Evolutionary conservation across 495 filamentous ascomycete genomes (phyloP).

Genomic region (Pseudevernia furfuracea): DNA sequence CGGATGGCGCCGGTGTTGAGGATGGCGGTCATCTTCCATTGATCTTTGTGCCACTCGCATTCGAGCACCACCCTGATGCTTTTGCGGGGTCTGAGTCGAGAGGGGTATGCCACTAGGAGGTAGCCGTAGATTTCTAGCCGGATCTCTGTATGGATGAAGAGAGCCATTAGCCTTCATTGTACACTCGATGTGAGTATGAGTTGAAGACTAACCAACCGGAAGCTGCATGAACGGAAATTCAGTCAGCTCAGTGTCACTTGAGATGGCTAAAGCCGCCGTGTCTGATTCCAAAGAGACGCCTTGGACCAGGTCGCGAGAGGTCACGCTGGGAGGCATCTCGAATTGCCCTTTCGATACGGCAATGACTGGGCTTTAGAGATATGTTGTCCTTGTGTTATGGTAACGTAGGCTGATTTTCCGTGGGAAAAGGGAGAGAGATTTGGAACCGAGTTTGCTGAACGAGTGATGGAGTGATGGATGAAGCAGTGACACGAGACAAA

Average conservation of each 20-base stretch:
- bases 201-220: not conserved
- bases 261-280: not conserved
- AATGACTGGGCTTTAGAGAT: not conserved
- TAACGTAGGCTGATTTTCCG: not conserved
- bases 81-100: not conserved
- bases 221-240: not conserved
- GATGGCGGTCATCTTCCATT: not conserved
- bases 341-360: not conserved
- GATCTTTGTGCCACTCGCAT: not conserved
- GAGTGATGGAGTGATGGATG: not conserved
- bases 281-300: not conserved
- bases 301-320: not conserved
- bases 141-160: not conserved
- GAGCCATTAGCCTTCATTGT: not conserved
- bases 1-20: too few relatives aligned
- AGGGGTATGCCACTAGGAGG: not conserved
- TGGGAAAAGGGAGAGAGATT: too few relatives aligned
- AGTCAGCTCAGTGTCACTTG: not conserved
- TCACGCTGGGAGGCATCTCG: not conserved
- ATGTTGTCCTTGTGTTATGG: not conserved
- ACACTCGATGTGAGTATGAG: not conserved
- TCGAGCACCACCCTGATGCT: not conserved
- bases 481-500: not conserved
- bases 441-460: too few relatives aligned
- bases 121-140: not conserved